These are phyloP conservation scores for Aspergillus ellipticus DNA, from an alignment of 495 filamentous ascomycete species.

Conservation along the genomic window DNA sequence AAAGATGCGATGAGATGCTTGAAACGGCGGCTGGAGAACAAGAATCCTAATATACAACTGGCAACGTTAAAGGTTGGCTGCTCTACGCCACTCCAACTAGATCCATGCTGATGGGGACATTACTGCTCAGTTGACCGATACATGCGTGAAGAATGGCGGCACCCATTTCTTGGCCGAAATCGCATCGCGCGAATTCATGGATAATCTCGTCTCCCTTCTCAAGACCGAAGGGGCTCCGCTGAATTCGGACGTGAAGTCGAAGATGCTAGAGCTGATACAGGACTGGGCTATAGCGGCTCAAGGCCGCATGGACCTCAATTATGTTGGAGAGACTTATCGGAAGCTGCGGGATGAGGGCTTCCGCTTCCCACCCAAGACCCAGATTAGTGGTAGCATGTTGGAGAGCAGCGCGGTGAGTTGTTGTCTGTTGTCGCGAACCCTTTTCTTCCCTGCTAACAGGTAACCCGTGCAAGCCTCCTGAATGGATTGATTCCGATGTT, in stretches of 20 bases:
- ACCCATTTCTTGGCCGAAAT: constrained; percentile 95
- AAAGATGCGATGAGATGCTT: constrained; percentile 96
- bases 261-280: constrained; percentile 90
- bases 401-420: constrained; percentile 91
- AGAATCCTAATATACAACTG: constrained; percentile 93
- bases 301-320: constrained; percentile 75
- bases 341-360: constrained; percentile 80
- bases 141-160: constrained; percentile 97
- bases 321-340: constrained; percentile 82
- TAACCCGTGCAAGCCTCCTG: constrained; percentile 64
- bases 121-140: constrained; percentile 73
- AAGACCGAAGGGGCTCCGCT: constrained; percentile 73
- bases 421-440: constrained; percentile 17
- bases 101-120: constrained; percentile 13
- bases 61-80: constrained; percentile 77
- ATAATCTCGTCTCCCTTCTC: constrained; percentile 86
- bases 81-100: neutral
- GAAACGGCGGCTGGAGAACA: constrained; percentile 89
- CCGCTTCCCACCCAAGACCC: constrained; percentile 82
- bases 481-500: constrained; percentile 97
- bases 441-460: neutral
- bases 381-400: constrained; percentile 88
- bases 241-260: constrained; percentile 79
- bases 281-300: constrained; percentile 89
- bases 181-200: constrained; percentile 96